These are phyloP conservation scores for Starmerella roubikii DNA, from an alignment of 805 yeast genomes.

Conservation along the genomic window DNA sequence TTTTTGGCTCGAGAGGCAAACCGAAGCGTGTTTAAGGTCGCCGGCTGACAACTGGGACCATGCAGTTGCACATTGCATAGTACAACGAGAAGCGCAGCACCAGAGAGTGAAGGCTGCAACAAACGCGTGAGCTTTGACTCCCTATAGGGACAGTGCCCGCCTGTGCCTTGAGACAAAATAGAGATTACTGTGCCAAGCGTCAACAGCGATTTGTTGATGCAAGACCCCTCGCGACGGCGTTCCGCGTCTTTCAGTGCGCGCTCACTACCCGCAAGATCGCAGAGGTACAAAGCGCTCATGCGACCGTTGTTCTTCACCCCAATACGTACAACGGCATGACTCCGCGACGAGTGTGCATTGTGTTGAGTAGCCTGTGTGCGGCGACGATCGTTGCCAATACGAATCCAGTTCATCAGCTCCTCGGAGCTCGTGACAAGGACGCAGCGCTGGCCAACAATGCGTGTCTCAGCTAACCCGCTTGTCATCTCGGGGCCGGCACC, in stretches of 20 bases:
- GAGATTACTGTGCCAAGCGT: conserved; percentile 87
- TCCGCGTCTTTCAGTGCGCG: conserved; percentile 61
- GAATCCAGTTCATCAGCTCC: conserved; percentile 48
- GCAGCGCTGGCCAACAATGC: conserved; percentile 60
- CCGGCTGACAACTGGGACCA: conserved; percentile 38
- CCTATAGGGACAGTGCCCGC: conserved; percentile 75
- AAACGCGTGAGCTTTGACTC: conserved; percentile 85
- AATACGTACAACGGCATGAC: conserved; percentile 78
- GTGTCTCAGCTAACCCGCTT: conserved; percentile 55
- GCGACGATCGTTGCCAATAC: conserved; percentile 58
- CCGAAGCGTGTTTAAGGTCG: conserved; percentile 73
- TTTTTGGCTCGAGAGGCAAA: conserved; percentile 92
- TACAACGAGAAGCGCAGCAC: conserved; percentile 68
- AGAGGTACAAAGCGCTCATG: conserved; percentile 60
- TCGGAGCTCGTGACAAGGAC: conserved; percentile 41
- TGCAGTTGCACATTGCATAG: conserved; percentile 72
- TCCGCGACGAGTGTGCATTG: conserved; percentile 75
- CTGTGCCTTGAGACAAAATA: conserved; percentile 40
- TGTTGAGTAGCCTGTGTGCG: conserved; percentile 82
- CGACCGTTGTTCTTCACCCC: conserved; percentile 33
- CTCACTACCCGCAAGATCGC: conserved; percentile 97
- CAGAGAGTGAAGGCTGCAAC: conserved; percentile 83
- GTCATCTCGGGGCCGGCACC: not conserved
- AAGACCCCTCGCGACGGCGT: conserved; percentile 86
- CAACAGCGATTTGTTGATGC: conserved; percentile 75